A percentile compares a stretch with the other conserved stretches of the same genome.
phyloP scores from a whole-genome alignment of 2,329 filamentous ascomycete species.

The Xylaria sp. region DNA sequence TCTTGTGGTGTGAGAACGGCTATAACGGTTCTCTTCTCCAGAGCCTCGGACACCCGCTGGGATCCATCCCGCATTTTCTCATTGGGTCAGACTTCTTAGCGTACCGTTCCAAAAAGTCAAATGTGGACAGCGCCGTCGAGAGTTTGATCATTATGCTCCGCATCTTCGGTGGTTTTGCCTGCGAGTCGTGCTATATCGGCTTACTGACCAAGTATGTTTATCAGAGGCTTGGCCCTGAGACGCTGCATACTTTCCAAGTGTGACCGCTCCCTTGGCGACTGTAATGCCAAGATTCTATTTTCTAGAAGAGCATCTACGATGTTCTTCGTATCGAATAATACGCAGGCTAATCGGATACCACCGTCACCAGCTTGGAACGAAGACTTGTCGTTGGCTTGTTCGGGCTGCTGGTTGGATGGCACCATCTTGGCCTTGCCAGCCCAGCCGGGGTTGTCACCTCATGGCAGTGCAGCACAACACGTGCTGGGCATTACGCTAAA shows the following conservation, averaged over 20 bases:
- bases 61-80: constrained; percentile 6
- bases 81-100: constrained; percentile 23
- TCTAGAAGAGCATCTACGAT: constrained; percentile 22
- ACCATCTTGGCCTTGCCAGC: constrained; percentile 16
- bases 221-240: constrained; percentile 23
- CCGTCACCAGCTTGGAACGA: neutral
- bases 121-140: constrained; percentile 31
- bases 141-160: constrained; percentile 2
- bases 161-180: neutral
- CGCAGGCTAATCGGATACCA: constrained; percentile 22
- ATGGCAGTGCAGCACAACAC: constrained; percentile 7
- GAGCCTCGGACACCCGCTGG: constrained; percentile 26
- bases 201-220: neutral
- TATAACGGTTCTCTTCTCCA: constrained; percentile 23
- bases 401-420: constrained; percentile 12
- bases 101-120: constrained; percentile 36
- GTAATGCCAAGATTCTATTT: constrained; percentile 40
- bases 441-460: neutral
- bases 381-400: constrained; percentile 10
- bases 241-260: constrained; percentile 30
- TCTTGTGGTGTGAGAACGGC: constrained; percentile 22
- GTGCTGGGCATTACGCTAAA: constrained; percentile 5
- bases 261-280: constrained; percentile 40
- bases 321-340: constrained; percentile 10
- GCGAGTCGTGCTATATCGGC: neutral